These are phyloP conservation scores for Mentha longifolia DNA, from an alignment of 257 asterid genomes.

Conservation along the genomic window DNA sequence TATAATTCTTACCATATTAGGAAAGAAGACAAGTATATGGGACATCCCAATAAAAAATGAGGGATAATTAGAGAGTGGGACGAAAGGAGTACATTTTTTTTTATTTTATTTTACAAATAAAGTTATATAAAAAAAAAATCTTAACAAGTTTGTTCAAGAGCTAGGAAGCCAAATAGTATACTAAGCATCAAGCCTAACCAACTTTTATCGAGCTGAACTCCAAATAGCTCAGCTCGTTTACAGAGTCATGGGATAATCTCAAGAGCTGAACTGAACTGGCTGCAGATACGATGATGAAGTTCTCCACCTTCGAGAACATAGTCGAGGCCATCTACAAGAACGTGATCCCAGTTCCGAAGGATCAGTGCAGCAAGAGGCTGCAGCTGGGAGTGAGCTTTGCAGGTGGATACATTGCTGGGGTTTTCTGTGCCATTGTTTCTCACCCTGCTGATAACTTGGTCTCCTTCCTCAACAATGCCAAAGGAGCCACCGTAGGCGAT, in stretches of 20 bases:
- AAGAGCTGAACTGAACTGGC: slow-evolving; percentile 17
- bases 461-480: slow-evolving; percentile 87
- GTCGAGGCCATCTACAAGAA: slow-evolving; percentile 74
- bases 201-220: too few relatives aligned
- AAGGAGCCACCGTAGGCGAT: slow-evolving; percentile 82
- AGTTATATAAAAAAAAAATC: too few relatives aligned
- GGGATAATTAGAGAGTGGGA: too few relatives aligned
- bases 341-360: slow-evolving; percentile 74
- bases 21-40: too few relatives aligned
- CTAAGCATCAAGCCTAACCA: too few relatives aligned
- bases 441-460: slow-evolving; percentile 94
- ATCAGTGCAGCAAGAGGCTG: slow-evolving; percentile 65
- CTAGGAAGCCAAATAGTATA: too few relatives aligned
- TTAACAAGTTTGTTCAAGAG: too few relatives aligned
- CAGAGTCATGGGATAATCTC: background rate
- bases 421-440: slow-evolving; percentile 76
- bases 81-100: too few relatives aligned
- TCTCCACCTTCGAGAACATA: slow-evolving; percentile 77
- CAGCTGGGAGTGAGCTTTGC: slow-evolving; percentile 91
- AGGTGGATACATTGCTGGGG: slow-evolving; percentile 82
- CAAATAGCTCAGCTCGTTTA: too few relatives aligned
- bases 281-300: slow-evolving; percentile 95
- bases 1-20: too few relatives aligned
- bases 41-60: too few relatives aligned
- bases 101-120: too few relatives aligned